phyloP scores from a whole-genome alignment of 805 yeast species.

The Metschnikowia borealis region DNA sequence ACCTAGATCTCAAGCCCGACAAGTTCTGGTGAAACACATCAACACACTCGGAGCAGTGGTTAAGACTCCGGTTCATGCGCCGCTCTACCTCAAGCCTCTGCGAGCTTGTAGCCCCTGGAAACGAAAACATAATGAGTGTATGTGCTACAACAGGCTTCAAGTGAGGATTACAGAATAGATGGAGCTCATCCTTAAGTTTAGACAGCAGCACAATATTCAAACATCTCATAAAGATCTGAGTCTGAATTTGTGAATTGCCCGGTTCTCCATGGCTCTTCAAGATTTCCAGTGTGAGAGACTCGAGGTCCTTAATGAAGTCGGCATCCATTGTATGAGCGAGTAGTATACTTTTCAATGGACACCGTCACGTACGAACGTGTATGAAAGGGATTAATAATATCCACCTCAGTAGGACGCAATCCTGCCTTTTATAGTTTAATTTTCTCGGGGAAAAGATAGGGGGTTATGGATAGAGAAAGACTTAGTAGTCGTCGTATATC shows the following conservation, averaged over 20 bases:
- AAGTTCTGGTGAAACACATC: conserved; percentile 50
- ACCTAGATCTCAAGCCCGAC: conserved; percentile 47
- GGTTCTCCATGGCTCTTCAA: conserved; percentile 23
- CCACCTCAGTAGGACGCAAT: neutral
- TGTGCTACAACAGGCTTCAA: conserved; percentile 50
- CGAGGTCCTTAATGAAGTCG: neutral
- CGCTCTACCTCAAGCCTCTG: conserved; percentile 30
- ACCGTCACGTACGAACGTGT: neutral
- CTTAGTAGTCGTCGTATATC: neutral
- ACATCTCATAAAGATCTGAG: conserved; percentile 24
- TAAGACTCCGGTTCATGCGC: conserved; percentile 42
- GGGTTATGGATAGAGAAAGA: neutral
- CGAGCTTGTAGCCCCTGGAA: conserved; percentile 35
- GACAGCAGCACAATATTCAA: conserved; percentile 16
- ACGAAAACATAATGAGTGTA: conserved; percentile 57
- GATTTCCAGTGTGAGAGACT: conserved; percentile 21
- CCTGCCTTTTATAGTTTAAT: neutral
- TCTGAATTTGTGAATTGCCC: conserved; percentile 27
- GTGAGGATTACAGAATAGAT: conserved; percentile 54
- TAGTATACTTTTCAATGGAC: neutral
- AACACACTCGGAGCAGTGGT: conserved; percentile 53
- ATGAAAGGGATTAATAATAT: neutral
- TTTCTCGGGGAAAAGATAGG: neutral
- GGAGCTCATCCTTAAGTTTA: conserved; percentile 22
- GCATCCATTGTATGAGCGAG: conserved; percentile 2